Base-by-base conservation (phyloP, 75 land plant genomes). In the Azolla pinnata region DNA sequence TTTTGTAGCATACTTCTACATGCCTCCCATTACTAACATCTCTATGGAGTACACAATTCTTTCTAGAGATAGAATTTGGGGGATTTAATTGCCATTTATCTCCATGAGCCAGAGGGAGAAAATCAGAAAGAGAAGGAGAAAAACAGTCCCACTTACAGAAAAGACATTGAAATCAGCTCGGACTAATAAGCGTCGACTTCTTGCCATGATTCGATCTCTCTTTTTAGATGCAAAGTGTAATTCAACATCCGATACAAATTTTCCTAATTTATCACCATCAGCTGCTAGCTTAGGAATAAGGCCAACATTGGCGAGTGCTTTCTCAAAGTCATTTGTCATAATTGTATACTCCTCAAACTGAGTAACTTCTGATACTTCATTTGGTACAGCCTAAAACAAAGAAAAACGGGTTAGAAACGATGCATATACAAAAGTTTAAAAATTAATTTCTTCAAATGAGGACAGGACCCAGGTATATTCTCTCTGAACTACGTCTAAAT, bases 201-300 rank as follows among this genome's bases (percentile, higher is more conserved):
- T 88, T 59, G 84, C 81, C 53, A 93, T 49, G 20, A 85, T 79
- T 44, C 75, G 80, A 62, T 66, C 79, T 72, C 62, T 93, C 61
- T 83, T 93, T 44, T 81, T 83, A 23, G 75, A 65, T 33, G 96
- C 95, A 74, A 85, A 93, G 65, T 88, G 98, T 50, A 85, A 68
- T 67, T 93, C 98, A 57, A 93, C 79, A 76, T 93, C 82, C 35
- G 82, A 66, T 59, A 80, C 79, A 63, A 85, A 93, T 29, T 56
- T 66, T 65, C 83, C 83, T 44, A 93, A 56, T 40, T 59, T 76
- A 18, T 77, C 77, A 56, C 82, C 96, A 32, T 72, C 65, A 44
- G 44, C 48, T 64, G 81, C 82, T 61, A 63, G 57, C 27, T 63
- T 45, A 32, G 79, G 73, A 62, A 93, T 79, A 35, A 88, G 79